Conservation (phyloP, 805 yeast genomes). For the Cyberlindnera veronae region DNA sequence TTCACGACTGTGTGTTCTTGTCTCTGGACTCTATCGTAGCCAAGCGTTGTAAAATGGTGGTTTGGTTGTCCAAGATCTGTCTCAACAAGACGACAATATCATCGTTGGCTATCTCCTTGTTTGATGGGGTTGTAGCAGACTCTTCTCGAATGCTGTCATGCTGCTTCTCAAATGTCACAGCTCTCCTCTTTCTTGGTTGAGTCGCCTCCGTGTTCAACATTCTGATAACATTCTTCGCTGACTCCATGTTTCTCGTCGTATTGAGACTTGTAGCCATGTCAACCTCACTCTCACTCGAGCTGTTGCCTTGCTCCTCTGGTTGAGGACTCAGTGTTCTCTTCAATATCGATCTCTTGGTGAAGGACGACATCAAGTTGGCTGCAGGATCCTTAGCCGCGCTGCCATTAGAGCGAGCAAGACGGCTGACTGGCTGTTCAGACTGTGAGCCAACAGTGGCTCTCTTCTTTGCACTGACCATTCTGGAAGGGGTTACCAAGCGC, state of each 20-base stretch:
- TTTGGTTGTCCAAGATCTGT: constrained; percentile 18
- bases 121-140: background rate
- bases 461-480: constrained; percentile 27
- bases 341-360: constrained; percentile 17
- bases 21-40: constrained; percentile 8
- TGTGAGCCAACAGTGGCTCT: constrained; percentile 17
- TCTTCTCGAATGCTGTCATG: background rate
- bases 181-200: constrained; percentile 23
- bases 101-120: constrained; percentile 2
- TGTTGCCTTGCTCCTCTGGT: constrained; percentile 7
- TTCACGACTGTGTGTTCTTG: constrained; percentile 5
- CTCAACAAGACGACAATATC: constrained; percentile 10
- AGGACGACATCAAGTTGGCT: constrained; percentile 19
- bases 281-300: constrained; percentile 8
- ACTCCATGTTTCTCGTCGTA: constrained; percentile 23
- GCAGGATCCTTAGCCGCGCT: constrained; percentile 13
- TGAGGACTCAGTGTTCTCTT: constrained; percentile 21
- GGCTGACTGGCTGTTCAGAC: constrained; percentile 26
- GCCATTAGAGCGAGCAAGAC: constrained; percentile 10
- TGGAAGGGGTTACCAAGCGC: constrained; percentile 26
- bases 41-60: constrained; percentile 17
- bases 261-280: constrained; percentile 25
- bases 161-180: constrained; percentile 28
- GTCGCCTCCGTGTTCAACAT: constrained; percentile 10
- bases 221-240: constrained; percentile 19